phyloP scores from a whole-genome alignment of 805 yeast species.

The Hanseniaspora thailandica region DNA sequence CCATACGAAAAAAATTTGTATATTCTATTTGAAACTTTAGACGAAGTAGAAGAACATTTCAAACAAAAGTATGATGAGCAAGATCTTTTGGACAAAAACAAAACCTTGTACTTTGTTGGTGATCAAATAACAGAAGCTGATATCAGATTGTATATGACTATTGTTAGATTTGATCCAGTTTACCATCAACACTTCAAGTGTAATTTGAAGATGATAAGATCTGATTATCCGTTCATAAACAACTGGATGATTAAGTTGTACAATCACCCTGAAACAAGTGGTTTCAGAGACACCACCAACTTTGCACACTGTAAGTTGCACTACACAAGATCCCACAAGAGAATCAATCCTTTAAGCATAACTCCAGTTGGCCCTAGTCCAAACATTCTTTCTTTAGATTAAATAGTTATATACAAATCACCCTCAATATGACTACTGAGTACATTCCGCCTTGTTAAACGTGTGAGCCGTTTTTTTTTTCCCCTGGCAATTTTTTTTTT shows the following conservation, averaged over 20 bases:
- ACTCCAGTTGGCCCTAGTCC: conserved; percentile 87
- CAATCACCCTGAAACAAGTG: conserved; percentile 49
- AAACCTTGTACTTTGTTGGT: conserved; percentile 42
- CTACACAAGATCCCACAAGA: conserved; percentile 74
- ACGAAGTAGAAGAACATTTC: conserved; percentile 55
- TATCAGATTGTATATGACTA: conserved; percentile 73
- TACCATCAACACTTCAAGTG: conserved; percentile 94
- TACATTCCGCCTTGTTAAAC: too few relatives aligned
- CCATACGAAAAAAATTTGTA: conserved; percentile 61
- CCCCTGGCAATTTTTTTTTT: too few relatives aligned
- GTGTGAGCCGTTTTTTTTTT: too few relatives aligned
- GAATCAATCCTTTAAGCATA: conserved; percentile 69
- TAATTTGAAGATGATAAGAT: conserved; percentile 68
- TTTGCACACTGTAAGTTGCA: conserved; percentile 86
- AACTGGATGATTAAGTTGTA: conserved; percentile 73
- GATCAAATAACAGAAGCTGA: conserved; percentile 78
- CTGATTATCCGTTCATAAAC: conserved; percentile 65
- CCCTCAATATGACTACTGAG: too few relatives aligned
- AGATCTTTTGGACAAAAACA: conserved; percentile 21
- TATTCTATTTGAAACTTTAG: conserved; percentile 54
- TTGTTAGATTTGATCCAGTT: conserved; percentile 82
- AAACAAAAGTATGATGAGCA: conserved; percentile 30
- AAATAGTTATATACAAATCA: too few relatives aligned
- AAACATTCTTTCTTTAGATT: conserved; percentile 42
- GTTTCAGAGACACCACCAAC: conserved; percentile 66